Base-by-base conservation (phyloP, 129 eudicot genomes). In the Ambrosia artemisiifolia region DNA sequence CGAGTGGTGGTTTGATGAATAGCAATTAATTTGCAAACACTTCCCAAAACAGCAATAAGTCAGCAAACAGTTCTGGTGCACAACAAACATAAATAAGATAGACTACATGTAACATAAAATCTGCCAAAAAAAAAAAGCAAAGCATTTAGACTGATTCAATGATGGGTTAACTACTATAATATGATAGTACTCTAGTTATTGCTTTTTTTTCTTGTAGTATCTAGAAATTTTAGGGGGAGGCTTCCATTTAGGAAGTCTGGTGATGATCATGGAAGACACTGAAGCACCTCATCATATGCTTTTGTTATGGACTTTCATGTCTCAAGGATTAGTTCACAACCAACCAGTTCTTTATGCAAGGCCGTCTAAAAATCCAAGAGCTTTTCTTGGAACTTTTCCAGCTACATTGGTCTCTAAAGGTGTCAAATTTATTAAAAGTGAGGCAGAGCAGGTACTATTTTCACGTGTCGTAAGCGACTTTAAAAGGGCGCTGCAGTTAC, bases 241-340 rank as follows among this genome's bases (percentile, higher is more conserved):
- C 11, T 90, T 90, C 50, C 72, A 86, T 72, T 80, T 94, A 83
- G 97, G 99, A 71, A 94, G 99, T 78, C 79, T 94, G 38, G 91
- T 94, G 55, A 83, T 94, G 97, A 85, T 94, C 60, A 90, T 94
- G 89, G 97, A 94, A 83, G 97, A 94, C 73, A 83, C 87, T 2
- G 91, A 94, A 80, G 99, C 99, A 46, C 99, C 99, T 65, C 99
- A 94, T 78, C 99, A 94, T 81, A 90, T 94, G 99, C 91, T 90
- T 60, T 79, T 94, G 75, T 75, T 94, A 69, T 84, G 97, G 71
- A 90, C 87, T 75, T 94, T 94, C 63, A 94, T 94, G 99, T 83
- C 97, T 71, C 99, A 94, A 76, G 99, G 99, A 44, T 64, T 94
- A 79, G 74, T 90, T 24, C 97, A 94, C 76, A 87, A 84, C 73